Conservation (phyloP, 2,329 filamentous ascomycete species). For the Bretziella fagacearum region DNA sequence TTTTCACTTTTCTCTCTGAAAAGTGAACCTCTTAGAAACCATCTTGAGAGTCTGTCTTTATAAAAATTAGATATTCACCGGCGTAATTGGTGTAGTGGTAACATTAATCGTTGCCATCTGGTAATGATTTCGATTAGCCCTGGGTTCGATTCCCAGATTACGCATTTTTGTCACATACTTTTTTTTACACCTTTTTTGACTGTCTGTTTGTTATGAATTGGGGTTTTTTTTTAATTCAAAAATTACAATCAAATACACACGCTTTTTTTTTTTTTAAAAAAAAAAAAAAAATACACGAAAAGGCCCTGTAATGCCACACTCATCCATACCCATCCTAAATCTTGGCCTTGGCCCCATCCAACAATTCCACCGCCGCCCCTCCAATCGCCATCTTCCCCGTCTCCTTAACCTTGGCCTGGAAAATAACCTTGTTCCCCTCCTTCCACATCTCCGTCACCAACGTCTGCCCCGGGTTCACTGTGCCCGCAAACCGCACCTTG, state of each 20-base stretch:
- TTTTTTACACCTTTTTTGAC: not conserved
- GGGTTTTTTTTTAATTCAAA: no score
- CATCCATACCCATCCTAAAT: constrained; percentile 5
- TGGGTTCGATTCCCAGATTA: constrained; percentile 4
- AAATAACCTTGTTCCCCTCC: constrained; percentile 60
- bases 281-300: not conserved
- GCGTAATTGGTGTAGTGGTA: constrained; percentile 3
- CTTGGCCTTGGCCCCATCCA: constrained; percentile 19
- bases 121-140: constrained; percentile 1
- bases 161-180: not conserved
- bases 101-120: constrained; percentile 3
- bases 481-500: constrained; percentile 80
- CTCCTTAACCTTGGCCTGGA: constrained; percentile 81
- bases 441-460: constrained; percentile 90
- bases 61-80: no score
- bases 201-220: not conserved
- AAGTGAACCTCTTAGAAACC: not conserved
- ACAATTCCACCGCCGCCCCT: constrained; percentile 62
- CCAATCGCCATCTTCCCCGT: constrained; percentile 79
- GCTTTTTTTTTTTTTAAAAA: not conserved
- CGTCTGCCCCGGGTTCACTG: constrained; percentile 76
- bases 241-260: no score
- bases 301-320: no score
- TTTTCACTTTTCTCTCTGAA: not conserved
- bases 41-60: not conserved